These are phyloP conservation scores for Taphrina wiesneri DNA, from an alignment of 1,139 yeast species.

Conservation along the genomic window DNA sequence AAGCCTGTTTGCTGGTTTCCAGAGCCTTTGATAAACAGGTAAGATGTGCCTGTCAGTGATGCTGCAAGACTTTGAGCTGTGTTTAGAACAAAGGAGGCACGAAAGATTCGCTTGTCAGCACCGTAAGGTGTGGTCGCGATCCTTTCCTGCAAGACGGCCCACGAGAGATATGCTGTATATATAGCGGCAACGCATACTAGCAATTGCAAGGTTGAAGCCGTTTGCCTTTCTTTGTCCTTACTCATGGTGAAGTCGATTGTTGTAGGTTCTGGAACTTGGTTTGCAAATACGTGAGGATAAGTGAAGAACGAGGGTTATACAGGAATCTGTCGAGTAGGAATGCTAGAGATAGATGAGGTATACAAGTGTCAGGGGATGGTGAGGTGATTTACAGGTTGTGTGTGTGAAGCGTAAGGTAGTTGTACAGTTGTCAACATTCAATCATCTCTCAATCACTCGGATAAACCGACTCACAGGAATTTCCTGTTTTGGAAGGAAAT, in stretches of 20 bases:
- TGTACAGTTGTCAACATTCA: neutral
- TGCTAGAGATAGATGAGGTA: too few species aligned
- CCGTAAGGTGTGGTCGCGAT: slow-evolving; percentile 79
- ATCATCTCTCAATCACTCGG: neutral
- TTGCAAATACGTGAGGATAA: too few species aligned
- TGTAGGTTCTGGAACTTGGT: too few species aligned
- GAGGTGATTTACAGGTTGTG: too few species aligned
- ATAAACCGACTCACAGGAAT: neutral
- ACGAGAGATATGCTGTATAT: slow-evolving; percentile 43
- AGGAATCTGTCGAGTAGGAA: too few species aligned
- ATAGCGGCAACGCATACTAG: slow-evolving; percentile 24
- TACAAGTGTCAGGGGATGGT: too few species aligned
- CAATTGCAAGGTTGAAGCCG: slow-evolving; percentile 12
- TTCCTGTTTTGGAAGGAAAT: neutral
- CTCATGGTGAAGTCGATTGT: too few species aligned
- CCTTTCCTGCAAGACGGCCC: slow-evolving; percentile 92
- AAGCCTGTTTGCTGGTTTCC: slow-evolving; percentile 40
- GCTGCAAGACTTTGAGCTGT: slow-evolving; percentile 74
- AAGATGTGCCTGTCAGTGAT: slow-evolving; percentile 62
- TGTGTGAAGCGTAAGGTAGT: too few species aligned
- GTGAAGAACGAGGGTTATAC: too few species aligned
- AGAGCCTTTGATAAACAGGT: slow-evolving; percentile 50
- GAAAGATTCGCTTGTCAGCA: slow-evolving; percentile 57
- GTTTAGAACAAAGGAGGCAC: slow-evolving; percentile 75
- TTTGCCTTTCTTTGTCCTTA: neutral